phyloP scores from a whole-genome alignment of 345 rosid species.

The Hevea brasiliensis region DNA sequence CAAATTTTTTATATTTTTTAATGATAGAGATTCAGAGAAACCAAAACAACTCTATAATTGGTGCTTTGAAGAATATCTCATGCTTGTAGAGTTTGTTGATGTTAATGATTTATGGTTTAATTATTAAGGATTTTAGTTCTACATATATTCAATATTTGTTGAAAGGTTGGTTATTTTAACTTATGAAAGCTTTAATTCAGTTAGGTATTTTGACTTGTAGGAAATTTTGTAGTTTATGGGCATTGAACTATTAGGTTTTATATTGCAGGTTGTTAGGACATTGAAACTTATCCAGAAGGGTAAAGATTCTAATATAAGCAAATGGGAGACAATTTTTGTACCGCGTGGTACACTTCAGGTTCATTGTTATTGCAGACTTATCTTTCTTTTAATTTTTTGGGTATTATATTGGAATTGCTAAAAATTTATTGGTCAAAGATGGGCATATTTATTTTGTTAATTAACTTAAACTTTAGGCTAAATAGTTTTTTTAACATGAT shows the following conservation, averaged over 20 bases:
- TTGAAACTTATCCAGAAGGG: constrained; percentile 60
- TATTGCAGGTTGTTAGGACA: constrained; percentile 84
- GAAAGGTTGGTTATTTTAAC: background rate
- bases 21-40: no score
- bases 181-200: background rate
- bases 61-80: background rate
- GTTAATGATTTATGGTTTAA: background rate
- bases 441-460: background rate
- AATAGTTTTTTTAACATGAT: no score
- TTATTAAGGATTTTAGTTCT: background rate
- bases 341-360: constrained; percentile 99
- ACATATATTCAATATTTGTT: background rate
- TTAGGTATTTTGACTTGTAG: background rate
- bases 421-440: background rate
- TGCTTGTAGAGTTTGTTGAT: background rate
- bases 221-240: background rate
- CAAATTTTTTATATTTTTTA: no score
- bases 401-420: background rate
- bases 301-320: constrained; percentile 44
- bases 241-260: constrained; percentile 4
- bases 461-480: background rate
- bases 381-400: background rate
- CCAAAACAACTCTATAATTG: no score
- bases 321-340: constrained; percentile 70
- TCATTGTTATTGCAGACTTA: constrained; percentile 33